Conservation (phyloP, 371 early-diverging fungal genomes). For the Blastocladiella emersonii region DNA sequence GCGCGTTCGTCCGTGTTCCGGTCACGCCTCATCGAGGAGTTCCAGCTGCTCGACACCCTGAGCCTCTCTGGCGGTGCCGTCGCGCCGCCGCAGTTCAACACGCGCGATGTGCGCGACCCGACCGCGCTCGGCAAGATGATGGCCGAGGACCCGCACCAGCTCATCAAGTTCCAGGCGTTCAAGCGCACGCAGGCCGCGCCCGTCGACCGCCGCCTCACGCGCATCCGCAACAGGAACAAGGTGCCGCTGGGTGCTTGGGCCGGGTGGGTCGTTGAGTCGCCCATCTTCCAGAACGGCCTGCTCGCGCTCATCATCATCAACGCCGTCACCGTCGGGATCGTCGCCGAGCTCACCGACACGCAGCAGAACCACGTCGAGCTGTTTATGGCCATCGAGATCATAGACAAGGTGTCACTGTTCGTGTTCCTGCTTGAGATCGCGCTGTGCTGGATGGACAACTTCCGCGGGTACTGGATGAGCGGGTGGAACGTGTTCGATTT, state of each 20-base stretch:
- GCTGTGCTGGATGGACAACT: conserved; percentile 16
- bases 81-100: conserved; percentile 7
- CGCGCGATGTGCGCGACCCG: conserved; percentile 1
- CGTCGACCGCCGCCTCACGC: conserved; percentile 10
- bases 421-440: conserved; percentile 19
- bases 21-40: conserved; percentile 10
- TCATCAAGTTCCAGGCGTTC: conserved; percentile 13
- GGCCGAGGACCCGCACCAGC: conserved; percentile 9
- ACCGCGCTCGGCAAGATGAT: conserved; percentile 2
- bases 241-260: conserved; percentile 14
- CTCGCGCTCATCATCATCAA: conserved; percentile 6
- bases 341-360: conserved; percentile 1
- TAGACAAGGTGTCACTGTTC: conserved; percentile 16
- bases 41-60: conserved; percentile 12
- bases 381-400: conserved; percentile 15
- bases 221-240: conserved; percentile 5
- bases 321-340: conserved; percentile 7
- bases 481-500: conserved; percentile 27
- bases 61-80: not conserved
- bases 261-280: conserved; percentile 9
- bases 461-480: conserved; percentile 17
- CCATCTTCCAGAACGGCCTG: conserved; percentile 3
- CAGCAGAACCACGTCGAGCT: conserved; percentile 7
- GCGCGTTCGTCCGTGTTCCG: conserved; percentile 6
- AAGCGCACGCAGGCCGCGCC: conserved; percentile 5